Percentiles rank a stretch among this genome's conserved stretches.
These are phyloP conservation scores for Apiotrichum laibachii DNA, from an alignment of 1,284 basidiomycete genomes.

Conservation along the genomic window DNA sequence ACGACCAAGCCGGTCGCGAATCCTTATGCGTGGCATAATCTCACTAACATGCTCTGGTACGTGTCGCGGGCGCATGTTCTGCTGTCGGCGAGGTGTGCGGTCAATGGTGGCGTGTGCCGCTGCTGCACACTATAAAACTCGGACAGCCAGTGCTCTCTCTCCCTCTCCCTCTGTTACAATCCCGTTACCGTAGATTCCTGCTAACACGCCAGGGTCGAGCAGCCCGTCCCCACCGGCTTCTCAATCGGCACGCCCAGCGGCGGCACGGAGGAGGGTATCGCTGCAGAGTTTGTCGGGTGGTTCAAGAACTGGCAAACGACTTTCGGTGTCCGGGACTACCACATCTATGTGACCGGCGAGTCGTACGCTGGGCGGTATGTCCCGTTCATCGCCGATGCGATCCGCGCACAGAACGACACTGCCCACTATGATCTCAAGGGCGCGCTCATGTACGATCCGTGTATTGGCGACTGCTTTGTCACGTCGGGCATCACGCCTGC, in stretches of 20 bases:
- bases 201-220: constrained; percentile 51
- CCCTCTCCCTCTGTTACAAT: no score
- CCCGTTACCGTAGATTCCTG: neutral
- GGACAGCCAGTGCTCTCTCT: no score
- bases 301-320: constrained; percentile 24
- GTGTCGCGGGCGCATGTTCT: no score
- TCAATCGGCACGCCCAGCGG: constrained; percentile 69
- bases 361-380: constrained; percentile 51
- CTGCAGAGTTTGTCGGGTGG: constrained; percentile 38
- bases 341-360: constrained; percentile 39
- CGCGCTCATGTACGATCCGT: constrained; percentile 33
- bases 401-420: constrained; percentile 27
- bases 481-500: constrained; percentile 64
- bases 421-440: constrained; percentile 24
- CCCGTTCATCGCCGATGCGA: constrained; percentile 46
- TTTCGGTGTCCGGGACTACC: constrained; percentile 27
- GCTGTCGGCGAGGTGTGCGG: no score
- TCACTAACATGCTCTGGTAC: constrained; percentile 49
- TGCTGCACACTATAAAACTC: no score
- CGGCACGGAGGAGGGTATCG: constrained; percentile 43
- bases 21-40: constrained; percentile 73
- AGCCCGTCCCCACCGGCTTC: constrained; percentile 79
- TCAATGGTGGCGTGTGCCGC: no score
- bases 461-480: constrained; percentile 39
- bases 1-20: constrained; percentile 65